Base-by-base conservation (phyloP, 2,329 filamentous ascomycete genomes). In the Calonectria naviculata region DNA sequence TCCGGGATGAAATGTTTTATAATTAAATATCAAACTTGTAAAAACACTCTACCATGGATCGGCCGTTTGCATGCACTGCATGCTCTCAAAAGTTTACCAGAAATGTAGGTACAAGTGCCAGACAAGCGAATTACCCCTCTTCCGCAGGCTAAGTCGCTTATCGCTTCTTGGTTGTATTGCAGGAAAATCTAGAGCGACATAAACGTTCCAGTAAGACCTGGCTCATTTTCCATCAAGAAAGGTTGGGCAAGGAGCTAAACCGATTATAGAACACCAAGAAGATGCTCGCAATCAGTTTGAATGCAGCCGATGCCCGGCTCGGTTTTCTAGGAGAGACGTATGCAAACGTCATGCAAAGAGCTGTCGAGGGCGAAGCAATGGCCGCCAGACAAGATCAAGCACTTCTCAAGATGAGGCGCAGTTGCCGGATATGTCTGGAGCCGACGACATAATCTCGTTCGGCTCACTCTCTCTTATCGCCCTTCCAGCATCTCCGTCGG, bases 321-420 rank as follows among this genome's bases (percentile, higher is more conserved):
- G 52, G 28, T 56, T 56, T 56, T 56, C 52, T 5, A 36, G 52
- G n/a, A 36, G 52, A 56, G 52, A 56, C 31, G 52, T 56, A 9
- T 56, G 52, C 52, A 56, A 56, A 13, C 52, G 52, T 15, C 52
- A 41, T 29, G 24, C 26, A 24, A 61, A 42, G 24, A 61, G 36
- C 73, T 24, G 71, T 21, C 65, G 58, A 21, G 78, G 76, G 31
- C 72, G 73, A 26, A 67, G 71, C 9, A 41, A 73, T 7, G 76
- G 77, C 41, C 73, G 74, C 1, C 67, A 71, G 21, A 68, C 73
- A 28, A 74, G 76, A 31, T 71, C 75, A 15, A 77, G 71, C 47
- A 77, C 77, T 41, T 62, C 74, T 1, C 75, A 75, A 58, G 12
- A 70, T 69, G 42, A 71, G 71, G 56, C 76, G 70, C 36, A 38